phyloP scores from a whole-genome alignment of 2,329 filamentous ascomycete genomes.

The Aaosphaeria pasadenensis region DNA sequence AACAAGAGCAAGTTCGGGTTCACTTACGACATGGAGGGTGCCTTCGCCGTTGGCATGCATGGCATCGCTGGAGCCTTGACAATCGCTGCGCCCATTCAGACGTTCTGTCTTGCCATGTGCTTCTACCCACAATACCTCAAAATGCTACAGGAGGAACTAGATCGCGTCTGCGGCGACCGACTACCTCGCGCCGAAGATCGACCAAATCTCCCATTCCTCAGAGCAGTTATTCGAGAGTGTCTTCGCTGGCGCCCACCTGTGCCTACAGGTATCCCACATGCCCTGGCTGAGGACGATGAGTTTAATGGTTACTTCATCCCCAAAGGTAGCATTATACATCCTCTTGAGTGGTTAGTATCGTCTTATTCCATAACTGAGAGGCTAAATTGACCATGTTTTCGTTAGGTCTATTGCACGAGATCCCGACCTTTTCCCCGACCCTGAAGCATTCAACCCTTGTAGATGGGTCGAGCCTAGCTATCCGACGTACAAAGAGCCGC shows the following conservation, averaged over 20 bases:
- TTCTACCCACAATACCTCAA: constrained; percentile 43
- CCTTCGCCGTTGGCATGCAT: constrained; percentile 48
- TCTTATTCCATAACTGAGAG: not conserved
- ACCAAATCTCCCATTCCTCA: constrained; percentile 38
- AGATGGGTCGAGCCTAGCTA: constrained; percentile 59
- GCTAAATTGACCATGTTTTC: not conserved
- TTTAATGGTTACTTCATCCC: constrained; percentile 59
- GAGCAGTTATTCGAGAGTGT: constrained; percentile 38
- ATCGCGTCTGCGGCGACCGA: constrained; percentile 39
- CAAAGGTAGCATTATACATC: constrained; percentile 48
- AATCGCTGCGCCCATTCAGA: constrained; percentile 47
- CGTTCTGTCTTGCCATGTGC: constrained; percentile 46
- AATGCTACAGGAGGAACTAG: constrained; percentile 40
- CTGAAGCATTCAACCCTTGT: constrained; percentile 62
- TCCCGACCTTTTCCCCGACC: constrained; percentile 56
- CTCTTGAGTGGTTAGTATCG: constrained; percentile 41
- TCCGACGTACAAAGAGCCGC: constrained; percentile 53
- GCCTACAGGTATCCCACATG: constrained; percentile 52
- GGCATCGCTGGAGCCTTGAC: constrained; percentile 47
- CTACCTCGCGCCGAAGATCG: constrained; percentile 36
- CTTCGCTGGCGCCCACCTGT: constrained; percentile 46
- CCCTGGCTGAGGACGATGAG: constrained; percentile 52
- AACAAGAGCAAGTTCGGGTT: constrained; percentile 40
- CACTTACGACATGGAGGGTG: constrained; percentile 43
- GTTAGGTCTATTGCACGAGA: constrained; percentile 53